Conservation (phyloP, 139 green algal species). For the Pseudopediastrum boryanum region DNA sequence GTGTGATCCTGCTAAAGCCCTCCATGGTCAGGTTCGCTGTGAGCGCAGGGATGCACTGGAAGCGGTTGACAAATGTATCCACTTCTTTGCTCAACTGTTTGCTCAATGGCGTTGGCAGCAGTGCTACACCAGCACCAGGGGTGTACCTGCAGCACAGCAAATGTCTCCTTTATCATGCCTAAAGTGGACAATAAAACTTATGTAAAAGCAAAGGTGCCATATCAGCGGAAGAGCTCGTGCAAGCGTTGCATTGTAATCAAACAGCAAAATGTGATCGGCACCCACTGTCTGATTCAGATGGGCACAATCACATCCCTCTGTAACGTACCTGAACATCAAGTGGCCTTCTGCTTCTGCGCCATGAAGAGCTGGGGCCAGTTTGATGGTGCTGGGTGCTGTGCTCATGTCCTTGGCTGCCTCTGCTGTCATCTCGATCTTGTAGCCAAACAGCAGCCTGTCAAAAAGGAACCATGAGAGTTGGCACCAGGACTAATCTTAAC, state of each 20-base stretch:
- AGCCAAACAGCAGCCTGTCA: conserved; percentile 77
- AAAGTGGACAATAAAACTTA: no score
- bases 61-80: conserved; percentile 74
- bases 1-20: no score
- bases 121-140: conserved; percentile 32
- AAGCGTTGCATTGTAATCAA: no score
- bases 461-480: no score
- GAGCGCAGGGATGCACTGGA: conserved; percentile 81
- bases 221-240: no score
- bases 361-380: conserved; percentile 59
- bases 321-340: conserved; percentile 32
- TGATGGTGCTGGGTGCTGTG: conserved; percentile 62
- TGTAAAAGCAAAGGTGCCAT: no score
- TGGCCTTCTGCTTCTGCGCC: background rate
- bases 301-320: no score
- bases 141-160: conserved; percentile 61
- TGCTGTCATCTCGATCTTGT: conserved; percentile 43
- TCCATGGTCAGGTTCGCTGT: conserved; percentile 89
- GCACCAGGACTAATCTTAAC: no score
- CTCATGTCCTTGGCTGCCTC: conserved; percentile 39
- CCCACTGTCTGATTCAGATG: no score
- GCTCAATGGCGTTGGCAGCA: conserved; percentile 69
- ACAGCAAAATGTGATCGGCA: no score
- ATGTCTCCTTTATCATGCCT: no score
- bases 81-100: conserved; percentile 63